Evolutionary conservation across 306 rosid species (phyloP), one percentile per base, ranked within the genome.

Genomic region (Prunus mira): DNA sequence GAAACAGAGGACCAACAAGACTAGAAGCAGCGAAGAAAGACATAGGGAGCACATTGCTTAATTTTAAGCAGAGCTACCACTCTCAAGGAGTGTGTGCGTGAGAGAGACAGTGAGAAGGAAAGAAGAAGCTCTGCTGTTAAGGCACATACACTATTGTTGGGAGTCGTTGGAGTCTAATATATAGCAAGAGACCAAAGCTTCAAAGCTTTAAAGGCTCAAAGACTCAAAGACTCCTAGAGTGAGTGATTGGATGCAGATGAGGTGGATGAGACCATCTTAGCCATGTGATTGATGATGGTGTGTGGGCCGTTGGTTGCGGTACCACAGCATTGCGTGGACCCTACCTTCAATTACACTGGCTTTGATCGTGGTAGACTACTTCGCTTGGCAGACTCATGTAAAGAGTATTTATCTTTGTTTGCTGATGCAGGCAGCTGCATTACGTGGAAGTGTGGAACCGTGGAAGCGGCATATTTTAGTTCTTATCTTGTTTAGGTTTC

Each of bases 1-100:
- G 58, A 61, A 20, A 52, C 50, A 85, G 0, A 87, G 78, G 69
- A 82, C 27, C 12, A 63, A 32, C 38, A 89, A 52, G 30, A 81
- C 27, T 15, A 88, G 73, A 34, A 86, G 80, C 25, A 85, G 73
- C 4, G 69, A 69, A 28, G 79, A 80, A 56, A 85, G 62, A 46
- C n/a, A 60, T 5, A 67, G 46, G 18, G 20, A 61, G 30, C 47
- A 73, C 77, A 73, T 73, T 27, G 69, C 51, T 55, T 3, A 0
- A 28, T 1, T 52, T 50, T 54, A 4, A 17, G 20, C 10, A 27
- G 12, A 27, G 6, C 24, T n/a, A 6, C 52, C 34, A 2, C 76
- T 89, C 86, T 74, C 74, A 63, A 34, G 56, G 2, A 17, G 65
- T 34, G 73, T 47, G 28, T 9, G 18, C 17, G 56, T 12, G 43